Evolutionary conservation across 768 basidiomycete genomes (phyloP), one percentile per base, ranked within the genome.

Genomic region (Lactarius hengduanensis): DNA sequence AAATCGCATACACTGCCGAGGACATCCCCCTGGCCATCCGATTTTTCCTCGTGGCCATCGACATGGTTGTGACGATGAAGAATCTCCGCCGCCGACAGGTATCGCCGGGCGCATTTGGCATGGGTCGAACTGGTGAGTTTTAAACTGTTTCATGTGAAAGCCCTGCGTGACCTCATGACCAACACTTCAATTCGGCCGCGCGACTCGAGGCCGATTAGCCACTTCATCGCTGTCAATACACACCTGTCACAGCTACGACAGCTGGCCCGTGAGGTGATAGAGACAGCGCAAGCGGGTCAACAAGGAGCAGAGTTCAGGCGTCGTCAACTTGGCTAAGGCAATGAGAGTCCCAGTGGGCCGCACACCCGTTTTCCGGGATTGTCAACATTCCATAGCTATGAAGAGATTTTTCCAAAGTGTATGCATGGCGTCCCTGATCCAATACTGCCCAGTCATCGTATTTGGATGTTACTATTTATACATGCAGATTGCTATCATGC

Each of bases 1-100:
- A 97, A 76, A 94, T 90, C 9, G 92, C 92, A 0, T 94, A 91
- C 73, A 91, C 91, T 0, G 81, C 86, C 0, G 84, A 83, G 1
- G 92, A 94, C 74, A 73, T 92, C 0, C 30, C 30, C 30, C 79
- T 94, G 10, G 86, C 94, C 2, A 79, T 93, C 61, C 91, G 91
- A 75, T 87, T 86, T 80, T 94, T 87, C 79, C 83, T 95, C 8
- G 79, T 87, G 34, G 87, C 86, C 0, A 80, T 91, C 15, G 93
- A 96, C 71, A 94, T 94, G 89, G 82, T n/a, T 3, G 32, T 7
- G 86, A 85, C 57, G 80, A 80, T 3, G 78, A 82, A 54, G 78
- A 78, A 4, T 77, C 83, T 34, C 82, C 80, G 10, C 77, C 77
- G 20, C 81, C 79, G 0, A 74, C 78, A 6, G 84, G 83, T 5